Evolutionary conservation across 768 basidiomycete species (phyloP), one percentile per base, ranked within the genome.

Genomic region (Rhodotorula graminis): DNA sequence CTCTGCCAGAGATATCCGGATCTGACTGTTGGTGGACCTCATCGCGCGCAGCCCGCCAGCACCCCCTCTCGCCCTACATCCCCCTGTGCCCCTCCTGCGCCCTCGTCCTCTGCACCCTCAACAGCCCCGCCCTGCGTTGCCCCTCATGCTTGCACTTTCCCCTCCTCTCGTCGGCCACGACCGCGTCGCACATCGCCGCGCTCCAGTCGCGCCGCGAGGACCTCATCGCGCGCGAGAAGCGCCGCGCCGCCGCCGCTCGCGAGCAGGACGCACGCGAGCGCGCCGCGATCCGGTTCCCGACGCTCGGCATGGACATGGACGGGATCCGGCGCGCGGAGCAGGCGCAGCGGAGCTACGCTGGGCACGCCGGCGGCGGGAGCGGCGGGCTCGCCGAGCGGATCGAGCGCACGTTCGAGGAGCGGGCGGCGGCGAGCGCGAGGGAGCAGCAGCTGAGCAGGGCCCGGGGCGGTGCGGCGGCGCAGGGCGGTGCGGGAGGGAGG

Each of bases 101-200:
- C 29, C 69, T 74, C 50, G 49, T 71, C 55, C 62, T 74, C 53
- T 74, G 73, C 60, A 12, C 65, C 11, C 66, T 74, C 63, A 74
- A 74, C 59, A 10, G 44, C 23, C 73, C 73, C 46, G 61, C 55
- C 52, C 12, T 46, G 8, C 69, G 66, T 31, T 74, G 73, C 61
- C 73, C 73, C 21, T 74, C 73, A 8, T 74, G 73, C 59, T 9
- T 53, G 3, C 63, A 57, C 55, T 42, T 58, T 4, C 67, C 69
- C 7, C 65, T 74, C 62, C 59, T 71, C 53, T 40, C 67, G 42
- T 23, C 64, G 0, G 12, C 65, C 25, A 11, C 19, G 21, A 37
- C 42, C 23, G 50, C 69, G 11, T 29, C 66, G 0, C 60, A 65
- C 67, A 53, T 71, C 63, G 25, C 65, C 15, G 18, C 67, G 3